A percentile compares a stretch with the other conserved stretches of the same genome.
These are phyloP conservation scores for Pichia insulana DNA, from an alignment of 805 yeast species.

Conservation along the genomic window DNA sequence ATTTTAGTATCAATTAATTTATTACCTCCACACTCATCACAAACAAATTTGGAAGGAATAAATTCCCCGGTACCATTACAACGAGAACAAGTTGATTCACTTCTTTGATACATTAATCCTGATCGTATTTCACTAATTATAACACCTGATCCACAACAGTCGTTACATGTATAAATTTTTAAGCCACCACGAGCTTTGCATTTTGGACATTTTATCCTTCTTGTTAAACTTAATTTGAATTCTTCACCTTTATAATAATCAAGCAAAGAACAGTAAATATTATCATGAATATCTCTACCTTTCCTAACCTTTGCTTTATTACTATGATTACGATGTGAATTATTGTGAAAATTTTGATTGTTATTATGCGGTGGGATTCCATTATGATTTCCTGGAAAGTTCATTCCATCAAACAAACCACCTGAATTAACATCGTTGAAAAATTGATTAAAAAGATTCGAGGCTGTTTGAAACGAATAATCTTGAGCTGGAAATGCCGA, in stretches of 20 bases:
- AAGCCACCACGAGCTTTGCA: slow-evolving; percentile 49
- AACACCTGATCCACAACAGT: slow-evolving; percentile 38
- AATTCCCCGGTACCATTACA: slow-evolving; percentile 36
- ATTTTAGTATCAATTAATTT: slow-evolving; percentile 41
- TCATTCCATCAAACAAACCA: background rate
- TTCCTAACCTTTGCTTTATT: slow-evolving; percentile 16
- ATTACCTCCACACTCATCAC: slow-evolving; percentile 36
- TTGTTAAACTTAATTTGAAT: slow-evolving; percentile 45
- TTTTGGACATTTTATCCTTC: slow-evolving; percentile 36
- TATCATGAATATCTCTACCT: slow-evolving; percentile 52
- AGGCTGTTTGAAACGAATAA: background rate
- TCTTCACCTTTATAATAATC: slow-evolving; percentile 54
- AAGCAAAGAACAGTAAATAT: slow-evolving; percentile 40
- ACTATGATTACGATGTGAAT: background rate
- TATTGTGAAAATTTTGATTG: background rate
- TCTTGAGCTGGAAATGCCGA: background rate
- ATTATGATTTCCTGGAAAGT: too few relatives aligned
- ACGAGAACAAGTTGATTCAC: slow-evolving; percentile 36
- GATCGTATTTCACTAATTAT: slow-evolving; percentile 31
- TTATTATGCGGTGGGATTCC: background rate
- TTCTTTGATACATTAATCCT: slow-evolving; percentile 38
- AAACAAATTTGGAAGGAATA: slow-evolving; percentile 26
- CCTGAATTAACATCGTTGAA: background rate
- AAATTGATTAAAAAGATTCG: slow-evolving; percentile 2
- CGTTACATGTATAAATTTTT: slow-evolving; percentile 24